phyloP scores from a whole-genome alignment of 805 yeast species.

The Sugiyamaella marilandica region DNA sequence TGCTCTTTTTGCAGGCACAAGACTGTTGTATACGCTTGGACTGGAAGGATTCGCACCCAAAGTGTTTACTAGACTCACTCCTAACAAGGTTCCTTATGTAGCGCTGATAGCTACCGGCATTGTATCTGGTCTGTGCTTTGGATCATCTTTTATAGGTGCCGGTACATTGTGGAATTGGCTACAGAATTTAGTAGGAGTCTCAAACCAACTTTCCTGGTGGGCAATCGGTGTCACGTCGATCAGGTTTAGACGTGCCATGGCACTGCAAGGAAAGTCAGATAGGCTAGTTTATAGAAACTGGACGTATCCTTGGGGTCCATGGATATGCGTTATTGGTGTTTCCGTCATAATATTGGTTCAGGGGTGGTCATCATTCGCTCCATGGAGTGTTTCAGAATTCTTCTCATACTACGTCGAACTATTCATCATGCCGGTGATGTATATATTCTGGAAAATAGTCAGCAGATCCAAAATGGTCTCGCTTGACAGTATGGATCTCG shows the following conservation, averaged over 20 bases:
- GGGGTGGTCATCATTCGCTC: constrained; percentile 59
- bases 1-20: constrained; percentile 59
- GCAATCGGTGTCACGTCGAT: constrained; percentile 50
- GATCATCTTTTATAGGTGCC: constrained; percentile 49
- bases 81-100: constrained; percentile 48
- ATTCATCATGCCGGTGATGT: constrained; percentile 48
- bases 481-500: constrained; percentile 71
- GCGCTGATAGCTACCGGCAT: constrained; percentile 48
- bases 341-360: constrained; percentile 51
- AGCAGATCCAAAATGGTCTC: constrained; percentile 61
- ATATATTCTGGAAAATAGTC: constrained; percentile 53
- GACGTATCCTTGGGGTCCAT: constrained; percentile 50
- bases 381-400: constrained; percentile 62
- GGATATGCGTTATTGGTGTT: constrained; percentile 43
- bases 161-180: constrained; percentile 52
- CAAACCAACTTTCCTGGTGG: constrained; percentile 62
- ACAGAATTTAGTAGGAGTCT: constrained; percentile 56
- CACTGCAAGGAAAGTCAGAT: constrained; percentile 37
- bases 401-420: constrained; percentile 64
- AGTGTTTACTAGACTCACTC: constrained; percentile 43
- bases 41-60: constrained; percentile 55
- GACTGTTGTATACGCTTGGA: constrained; percentile 58
- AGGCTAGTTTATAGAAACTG: constrained; percentile 45
- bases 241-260: constrained; percentile 47
- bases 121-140: constrained; percentile 55